Base-by-base conservation (phyloP, 2,329 filamentous ascomycete species). In the Fusarium anguioides region DNA sequence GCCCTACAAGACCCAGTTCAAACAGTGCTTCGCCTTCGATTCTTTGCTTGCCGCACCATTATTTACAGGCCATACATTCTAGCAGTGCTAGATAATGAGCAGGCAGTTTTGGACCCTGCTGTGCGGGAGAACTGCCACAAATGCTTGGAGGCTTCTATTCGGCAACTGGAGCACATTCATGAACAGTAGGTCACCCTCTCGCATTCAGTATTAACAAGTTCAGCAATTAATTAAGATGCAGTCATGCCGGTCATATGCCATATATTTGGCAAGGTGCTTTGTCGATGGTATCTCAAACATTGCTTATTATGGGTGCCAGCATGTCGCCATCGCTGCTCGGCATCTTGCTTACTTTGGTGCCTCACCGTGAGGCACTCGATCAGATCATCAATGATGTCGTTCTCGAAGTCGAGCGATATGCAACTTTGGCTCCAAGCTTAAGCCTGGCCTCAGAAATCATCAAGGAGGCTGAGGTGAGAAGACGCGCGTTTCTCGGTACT, bases 191-290 rank as follows among this genome's bases (percentile, higher is more conserved):
- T 84, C 11, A 35, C 39, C 29, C 18, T 57, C 21, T 23, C 5
- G 6, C 2, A 35, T 37, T 20, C 12, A 29, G 12, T 20, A 23
- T 42, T 7, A 12, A n/a, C 9, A 5, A 20, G 23, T 21, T 46
- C 7, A 0, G 15, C 10, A 8, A 21, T 68, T 74, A 56, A 73
- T 63, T 15, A 7, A 21, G 23, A 4, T 49, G 5, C 44, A 91
- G 88, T 79, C 92, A 94, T 74, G 91, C 90, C 62, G 92, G 92
- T 48, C 92, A 95, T 75, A 89, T 96, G 81, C 92, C 92, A 14
- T 96, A 95, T 78, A 85, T 95, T 20, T 96, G 91, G 89, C 92
- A 95, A 80, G 92, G 92, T 18, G 91, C 92, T 10, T 83, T 96
- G 35, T 94, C 91, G 21, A 92, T 96, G 74, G 91, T 94, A 21